Percentiles rank a stretch among this genome's conserved stretches.
These are phyloP conservation scores for Exserohilum rostratum DNA, from an alignment of 2,329 filamentous ascomycete species.

Conservation along the genomic window DNA sequence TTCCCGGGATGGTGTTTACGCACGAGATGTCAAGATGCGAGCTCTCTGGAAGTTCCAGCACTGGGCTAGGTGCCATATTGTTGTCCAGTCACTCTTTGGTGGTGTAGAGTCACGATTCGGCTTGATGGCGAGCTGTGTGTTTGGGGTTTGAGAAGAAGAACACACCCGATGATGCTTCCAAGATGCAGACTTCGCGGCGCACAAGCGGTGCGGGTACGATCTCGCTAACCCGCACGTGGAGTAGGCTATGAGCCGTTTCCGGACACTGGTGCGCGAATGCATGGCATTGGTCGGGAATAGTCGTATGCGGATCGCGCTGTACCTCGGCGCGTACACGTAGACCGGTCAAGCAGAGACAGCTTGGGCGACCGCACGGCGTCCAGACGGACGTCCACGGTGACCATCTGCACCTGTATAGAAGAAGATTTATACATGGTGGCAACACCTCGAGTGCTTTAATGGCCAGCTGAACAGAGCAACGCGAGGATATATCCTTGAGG, in stretches of 20 bases:
- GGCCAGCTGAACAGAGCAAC: no score
- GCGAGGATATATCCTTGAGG: no score
- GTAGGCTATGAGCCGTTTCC: slow-evolving; percentile 9
- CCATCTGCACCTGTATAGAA: background rate
- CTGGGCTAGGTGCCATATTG: slow-evolving; percentile 45
- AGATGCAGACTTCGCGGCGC: slow-evolving; percentile 12
- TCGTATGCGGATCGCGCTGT: background rate
- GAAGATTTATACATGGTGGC: background rate
- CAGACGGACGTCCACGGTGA: background rate
- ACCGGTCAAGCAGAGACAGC: background rate
- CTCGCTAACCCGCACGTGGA: slow-evolving; percentile 12
- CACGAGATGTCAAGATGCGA: slow-evolving; percentile 22
- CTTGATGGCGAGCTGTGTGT: slow-evolving; percentile 5
- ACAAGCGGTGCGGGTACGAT: slow-evolving; percentile 14
- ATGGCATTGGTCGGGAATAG: slow-evolving; percentile 24
- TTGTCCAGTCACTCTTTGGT: slow-evolving; percentile 7
- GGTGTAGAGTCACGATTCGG: background rate
- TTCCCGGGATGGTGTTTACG: slow-evolving; percentile 33
- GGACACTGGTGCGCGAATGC: slow-evolving; percentile 2
- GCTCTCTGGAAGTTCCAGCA: slow-evolving; percentile 40
- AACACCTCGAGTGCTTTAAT: background rate
- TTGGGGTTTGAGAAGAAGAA: background rate
- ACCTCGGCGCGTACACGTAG: no score
- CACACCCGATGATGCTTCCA: slow-evolving; percentile 9
- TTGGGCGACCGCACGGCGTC: no score